These are phyloP conservation scores for Raffaelea arxii DNA, from an alignment of 2,329 filamentous ascomycete species.

Conservation along the genomic window DNA sequence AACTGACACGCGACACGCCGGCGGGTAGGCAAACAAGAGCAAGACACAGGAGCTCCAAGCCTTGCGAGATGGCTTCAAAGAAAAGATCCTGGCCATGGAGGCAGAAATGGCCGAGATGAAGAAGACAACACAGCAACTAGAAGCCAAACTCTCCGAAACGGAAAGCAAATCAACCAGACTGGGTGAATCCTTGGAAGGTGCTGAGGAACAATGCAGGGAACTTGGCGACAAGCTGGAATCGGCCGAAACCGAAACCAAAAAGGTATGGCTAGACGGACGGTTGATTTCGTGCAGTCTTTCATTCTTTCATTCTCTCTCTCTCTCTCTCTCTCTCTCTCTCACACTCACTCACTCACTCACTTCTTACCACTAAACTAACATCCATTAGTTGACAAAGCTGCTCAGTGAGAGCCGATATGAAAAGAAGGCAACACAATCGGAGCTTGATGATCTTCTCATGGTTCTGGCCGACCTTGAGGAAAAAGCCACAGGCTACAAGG, in stretches of 20 bases:
- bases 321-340: background rate
- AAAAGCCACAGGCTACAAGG: conserved; percentile 67
- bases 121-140: conserved; percentile 18
- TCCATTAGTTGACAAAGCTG: conserved; percentile 20
- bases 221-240: conserved; percentile 19
- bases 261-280: conserved; percentile 5
- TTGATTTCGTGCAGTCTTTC: too few relatives aligned
- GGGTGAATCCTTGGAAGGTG: conserved; percentile 18
- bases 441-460: conserved; percentile 73
- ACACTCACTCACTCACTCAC: background rate
- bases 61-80: conserved; percentile 38
- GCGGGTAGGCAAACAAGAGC: conserved; percentile 50
- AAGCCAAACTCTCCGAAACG: conserved; percentile 17
- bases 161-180: conserved; percentile 9
- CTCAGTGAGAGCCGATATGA: conserved; percentile 48
- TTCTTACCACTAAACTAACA: background rate
- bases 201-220: conserved; percentile 17
- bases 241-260: conserved; percentile 22
- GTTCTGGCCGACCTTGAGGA: conserved; percentile 74
- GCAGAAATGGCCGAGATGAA: conserved; percentile 11
- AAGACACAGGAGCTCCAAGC: conserved; percentile 50
- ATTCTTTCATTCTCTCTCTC: background rate
- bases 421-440: conserved; percentile 54
- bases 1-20: conserved; percentile 3
- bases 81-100: conserved; percentile 23